phyloP scores from a whole-genome alignment of 345 rosid species.

The Cardamine chenopodiifolia region DNA sequence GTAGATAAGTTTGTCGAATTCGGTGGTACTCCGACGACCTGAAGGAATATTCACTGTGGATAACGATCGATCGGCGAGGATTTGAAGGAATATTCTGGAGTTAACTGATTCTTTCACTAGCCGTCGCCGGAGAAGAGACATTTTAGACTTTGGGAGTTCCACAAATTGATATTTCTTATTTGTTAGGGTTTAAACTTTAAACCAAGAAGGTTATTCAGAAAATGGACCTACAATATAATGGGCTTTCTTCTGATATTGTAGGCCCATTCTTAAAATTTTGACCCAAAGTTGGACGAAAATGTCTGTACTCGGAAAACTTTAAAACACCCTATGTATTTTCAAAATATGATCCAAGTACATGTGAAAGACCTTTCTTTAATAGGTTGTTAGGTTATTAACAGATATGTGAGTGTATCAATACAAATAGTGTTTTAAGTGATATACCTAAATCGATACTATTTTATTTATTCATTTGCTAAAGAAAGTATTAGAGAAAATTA shows the following conservation, averaged over 20 bases:
- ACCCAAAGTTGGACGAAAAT: not conserved
- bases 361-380: not conserved
- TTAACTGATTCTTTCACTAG: conserved; percentile 2
- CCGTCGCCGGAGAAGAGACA: conserved; percentile 34
- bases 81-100: conserved; percentile 11
- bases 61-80: conserved; percentile 28
- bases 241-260: not conserved
- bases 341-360: not conserved
- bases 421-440: not conserved
- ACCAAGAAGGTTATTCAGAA: not conserved
- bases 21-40: conserved; percentile 46
- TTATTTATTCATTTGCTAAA: too few species aligned
- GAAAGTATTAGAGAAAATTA: not conserved
- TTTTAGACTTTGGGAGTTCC: not conserved
- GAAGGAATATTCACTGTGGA: conserved; percentile 36
- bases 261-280: conserved; percentile 2
- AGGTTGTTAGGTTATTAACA: not conserved
- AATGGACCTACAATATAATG: not conserved
- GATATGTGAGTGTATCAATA: not conserved
- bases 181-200: conserved; percentile 16
- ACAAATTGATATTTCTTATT: not conserved
- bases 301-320: not conserved
- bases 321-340: not conserved
- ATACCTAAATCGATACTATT: not conserved
- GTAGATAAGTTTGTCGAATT: conserved; percentile 56